Percentiles rank a stretch among this genome's conserved stretches.
phyloP scores from a whole-genome alignment of 305 asterid genomes.

The Salvia sclarea region DNA sequence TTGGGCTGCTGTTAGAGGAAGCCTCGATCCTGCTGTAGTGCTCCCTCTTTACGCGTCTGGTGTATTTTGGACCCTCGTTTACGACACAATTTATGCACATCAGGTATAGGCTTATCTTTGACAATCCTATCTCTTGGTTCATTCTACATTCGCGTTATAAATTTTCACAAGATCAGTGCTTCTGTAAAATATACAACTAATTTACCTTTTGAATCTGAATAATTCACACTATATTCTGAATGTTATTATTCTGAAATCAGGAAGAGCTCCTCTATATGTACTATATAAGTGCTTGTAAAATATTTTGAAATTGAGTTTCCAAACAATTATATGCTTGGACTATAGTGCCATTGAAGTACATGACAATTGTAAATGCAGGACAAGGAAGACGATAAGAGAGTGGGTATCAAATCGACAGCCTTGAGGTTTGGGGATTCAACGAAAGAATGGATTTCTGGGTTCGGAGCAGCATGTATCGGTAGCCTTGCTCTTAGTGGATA shows the following conservation, averaged over 20 bases:
- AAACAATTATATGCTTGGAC: constrained; percentile 10
- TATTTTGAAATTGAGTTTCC: constrained; percentile 1
- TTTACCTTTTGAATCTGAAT: constrained; percentile 3
- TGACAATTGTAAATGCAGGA: constrained; percentile 53
- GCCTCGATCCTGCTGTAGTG: constrained; percentile 64
- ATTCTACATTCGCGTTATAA: constrained; percentile 1
- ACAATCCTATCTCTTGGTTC: not conserved
- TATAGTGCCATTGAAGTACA: not conserved
- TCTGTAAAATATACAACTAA: constrained; percentile 8
- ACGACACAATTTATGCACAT: constrained; percentile 89
- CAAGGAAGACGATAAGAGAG: constrained; percentile 85
- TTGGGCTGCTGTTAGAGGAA: constrained; percentile 80
- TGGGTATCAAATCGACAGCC: constrained; percentile 94
- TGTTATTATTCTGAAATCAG: constrained; percentile 3
- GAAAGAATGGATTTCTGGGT: constrained; percentile 80
- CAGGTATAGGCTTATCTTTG: constrained; percentile 50
- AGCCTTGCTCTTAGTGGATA: constrained; percentile 81
- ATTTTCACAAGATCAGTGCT: constrained; percentile 25
- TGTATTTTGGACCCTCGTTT: constrained; percentile 76
- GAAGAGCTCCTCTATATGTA: not conserved
- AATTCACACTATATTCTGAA: constrained; percentile 4
- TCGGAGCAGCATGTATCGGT: constrained; percentile 73
- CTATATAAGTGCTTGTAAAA: constrained; percentile 12
- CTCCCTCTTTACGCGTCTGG: constrained; percentile 69
- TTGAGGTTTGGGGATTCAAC: constrained; percentile 87